Conservation (phyloP, 2,329 filamentous ascomycete species). For the Venturia pyrina region DNA sequence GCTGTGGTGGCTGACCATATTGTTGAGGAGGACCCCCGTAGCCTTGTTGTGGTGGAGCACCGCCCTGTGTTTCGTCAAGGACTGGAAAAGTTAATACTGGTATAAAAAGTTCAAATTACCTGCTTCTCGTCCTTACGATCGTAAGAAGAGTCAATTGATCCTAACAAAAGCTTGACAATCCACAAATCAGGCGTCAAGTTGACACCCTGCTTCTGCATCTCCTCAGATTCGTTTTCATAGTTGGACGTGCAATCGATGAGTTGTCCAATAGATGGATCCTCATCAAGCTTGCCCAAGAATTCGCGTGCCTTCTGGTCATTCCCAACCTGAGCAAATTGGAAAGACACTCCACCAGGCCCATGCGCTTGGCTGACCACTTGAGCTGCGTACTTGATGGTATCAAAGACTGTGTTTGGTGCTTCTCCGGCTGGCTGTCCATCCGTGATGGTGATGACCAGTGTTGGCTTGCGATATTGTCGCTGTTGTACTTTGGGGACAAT, state of each 20-base stretch:
- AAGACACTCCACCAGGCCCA: constrained; percentile 49
- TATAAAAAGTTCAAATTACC: constrained; percentile 23
- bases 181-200: constrained; percentile 56
- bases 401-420: constrained; percentile 44
- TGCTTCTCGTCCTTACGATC: constrained; percentile 55
- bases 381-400: constrained; percentile 46
- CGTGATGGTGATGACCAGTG: constrained; percentile 56
- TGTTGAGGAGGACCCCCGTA: constrained; percentile 20
- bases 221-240: constrained; percentile 57
- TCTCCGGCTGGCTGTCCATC: constrained; percentile 58
- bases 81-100: constrained; percentile 1
- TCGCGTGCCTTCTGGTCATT: constrained; percentile 55
- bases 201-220: constrained; percentile 52
- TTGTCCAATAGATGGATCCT: constrained; percentile 49
- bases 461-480: constrained; percentile 49
- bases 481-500: constrained; percentile 43
- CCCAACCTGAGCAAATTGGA: constrained; percentile 61
- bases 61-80: constrained; percentile 13
- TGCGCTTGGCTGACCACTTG: constrained; percentile 42
- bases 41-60: constrained; percentile 15
- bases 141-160: constrained; percentile 56
- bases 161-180: constrained; percentile 58
- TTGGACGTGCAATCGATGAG: constrained; percentile 61
- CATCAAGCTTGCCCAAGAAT: constrained; percentile 54
- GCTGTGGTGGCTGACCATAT: constrained; percentile 21